Evolutionary conservation across 1,284 basidiomycete genomes (phyloP).

Genomic region (Rhodofomes roseus): DNA sequence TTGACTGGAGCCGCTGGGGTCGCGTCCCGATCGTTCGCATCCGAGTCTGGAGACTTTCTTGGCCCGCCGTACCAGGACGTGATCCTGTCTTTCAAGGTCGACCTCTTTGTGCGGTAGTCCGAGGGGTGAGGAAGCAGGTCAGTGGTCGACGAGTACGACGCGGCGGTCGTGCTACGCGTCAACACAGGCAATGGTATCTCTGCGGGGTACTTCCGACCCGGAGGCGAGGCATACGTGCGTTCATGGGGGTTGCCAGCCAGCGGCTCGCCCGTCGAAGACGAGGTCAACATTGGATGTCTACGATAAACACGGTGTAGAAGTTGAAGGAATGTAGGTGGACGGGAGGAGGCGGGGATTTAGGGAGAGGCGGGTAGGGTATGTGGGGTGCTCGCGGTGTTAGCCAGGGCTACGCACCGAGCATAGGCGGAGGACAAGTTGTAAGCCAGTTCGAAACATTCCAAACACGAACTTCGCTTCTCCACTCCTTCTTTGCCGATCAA

Average conservation of each 20-base stretch:
- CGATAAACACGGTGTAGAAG: background rate
- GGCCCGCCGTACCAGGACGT: conserved; percentile 17
- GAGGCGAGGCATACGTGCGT: conserved; percentile 13
- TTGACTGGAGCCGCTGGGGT: conserved; percentile 5
- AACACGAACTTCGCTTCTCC: conserved; percentile 10
- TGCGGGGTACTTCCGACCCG: conserved; percentile 14
- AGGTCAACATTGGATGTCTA: conserved; percentile 17
- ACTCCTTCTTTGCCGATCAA: conserved; percentile 9
- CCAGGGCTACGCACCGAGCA: background rate
- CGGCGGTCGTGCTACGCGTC: conserved; percentile 18
- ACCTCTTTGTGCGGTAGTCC: conserved; percentile 1
- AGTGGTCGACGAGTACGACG: conserved; percentile 23
- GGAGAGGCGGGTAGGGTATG: background rate
- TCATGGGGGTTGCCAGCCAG: conserved; percentile 12
- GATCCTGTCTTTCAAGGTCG: conserved; percentile 12
- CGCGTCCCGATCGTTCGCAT: conserved; percentile 13
- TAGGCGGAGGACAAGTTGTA: background rate
- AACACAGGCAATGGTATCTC: conserved; percentile 17
- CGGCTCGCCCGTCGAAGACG: conserved; percentile 16
- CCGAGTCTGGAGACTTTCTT: conserved; percentile 13
- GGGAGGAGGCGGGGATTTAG: conserved; percentile 2
- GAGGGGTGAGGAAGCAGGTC: conserved; percentile 18
- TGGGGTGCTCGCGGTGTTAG: background rate
- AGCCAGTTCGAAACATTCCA: too few species aligned
- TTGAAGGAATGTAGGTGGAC: conserved; percentile 7